Conservation (phyloP, 2,329 filamentous ascomycete genomes). For the Aspergillus uvarum region DNA sequence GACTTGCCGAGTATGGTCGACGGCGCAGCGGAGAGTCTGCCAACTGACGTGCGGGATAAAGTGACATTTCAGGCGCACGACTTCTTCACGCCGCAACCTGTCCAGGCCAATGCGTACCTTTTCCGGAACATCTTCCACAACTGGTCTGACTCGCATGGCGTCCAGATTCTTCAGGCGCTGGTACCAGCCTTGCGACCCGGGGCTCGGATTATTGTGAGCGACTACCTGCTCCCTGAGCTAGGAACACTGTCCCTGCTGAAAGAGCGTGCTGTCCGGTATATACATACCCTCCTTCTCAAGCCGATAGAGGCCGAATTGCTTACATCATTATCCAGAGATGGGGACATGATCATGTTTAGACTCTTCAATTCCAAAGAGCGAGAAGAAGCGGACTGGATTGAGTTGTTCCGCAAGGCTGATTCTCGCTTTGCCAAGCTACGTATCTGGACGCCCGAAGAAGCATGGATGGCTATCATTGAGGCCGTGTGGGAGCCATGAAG, state of each 20-base stretch:
- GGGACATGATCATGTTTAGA: background rate
- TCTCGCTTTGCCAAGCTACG: background rate
- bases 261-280: background rate
- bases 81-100: constrained; percentile 2
- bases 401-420: background rate
- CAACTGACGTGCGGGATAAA: background rate
- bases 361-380: background rate
- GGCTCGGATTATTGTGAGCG: background rate
- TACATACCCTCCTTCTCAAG: too few relatives aligned
- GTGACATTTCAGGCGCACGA: constrained; percentile 1
- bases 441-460: too few relatives aligned
- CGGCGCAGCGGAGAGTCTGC: background rate
- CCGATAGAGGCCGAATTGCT: too few relatives aligned
- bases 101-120: background rate
- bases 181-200: background rate
- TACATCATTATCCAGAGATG: background rate
- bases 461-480: too few relatives aligned
- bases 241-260: background rate
- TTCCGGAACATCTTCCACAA: constrained; percentile 4
- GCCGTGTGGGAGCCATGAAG: too few relatives aligned
- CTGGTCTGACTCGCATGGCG: background rate
- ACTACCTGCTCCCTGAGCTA: background rate
- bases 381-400: background rate
- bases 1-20: background rate
- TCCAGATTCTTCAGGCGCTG: background rate